phyloP scores from a whole-genome alignment of 1,139 yeast species.

The Yamadazyma diddensiae region DNA sequence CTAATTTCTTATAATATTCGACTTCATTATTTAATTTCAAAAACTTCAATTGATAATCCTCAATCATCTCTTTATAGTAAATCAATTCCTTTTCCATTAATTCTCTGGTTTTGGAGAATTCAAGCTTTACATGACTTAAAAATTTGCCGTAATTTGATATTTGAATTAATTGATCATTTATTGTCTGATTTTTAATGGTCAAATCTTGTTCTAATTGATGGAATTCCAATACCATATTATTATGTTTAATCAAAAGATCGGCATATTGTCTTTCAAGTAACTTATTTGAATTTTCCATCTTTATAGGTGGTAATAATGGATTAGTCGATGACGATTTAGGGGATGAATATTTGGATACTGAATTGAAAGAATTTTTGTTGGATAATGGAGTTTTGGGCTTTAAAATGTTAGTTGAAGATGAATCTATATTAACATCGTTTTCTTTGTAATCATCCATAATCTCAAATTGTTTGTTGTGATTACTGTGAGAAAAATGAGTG shows the following conservation, averaged over 20 bases:
- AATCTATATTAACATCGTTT: conserved; percentile 5
- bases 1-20: conserved; percentile 16
- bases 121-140: conserved; percentile 13
- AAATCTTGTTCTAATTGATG: conserved; percentile 16
- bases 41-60: conserved; percentile 29
- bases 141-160: conserved; percentile 17
- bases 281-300: conserved; percentile 9
- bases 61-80: conserved; percentile 32
- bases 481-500: too few relatives aligned
- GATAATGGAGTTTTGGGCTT: conserved; percentile 9
- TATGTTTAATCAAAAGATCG: conserved; percentile 14
- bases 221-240: conserved; percentile 13
- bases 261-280: conserved; percentile 12
- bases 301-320: conserved; percentile 13
- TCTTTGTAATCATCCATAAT: conserved; percentile 10
- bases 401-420: conserved; percentile 5
- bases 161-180: conserved; percentile 15
- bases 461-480: too few relatives aligned
- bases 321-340: conserved; percentile 5
- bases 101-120: conserved; percentile 22
- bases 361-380: conserved; percentile 8
- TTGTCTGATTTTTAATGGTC: conserved; percentile 14
- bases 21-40: conserved; percentile 24
- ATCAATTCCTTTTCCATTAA: conserved; percentile 28
- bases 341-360: conserved; percentile 4